Evolutionary conservation across 192 early-diverging fungal species (phyloP), one percentile per base, ranked within the genome.

Genomic region (Umbelopsis sp.): DNA sequence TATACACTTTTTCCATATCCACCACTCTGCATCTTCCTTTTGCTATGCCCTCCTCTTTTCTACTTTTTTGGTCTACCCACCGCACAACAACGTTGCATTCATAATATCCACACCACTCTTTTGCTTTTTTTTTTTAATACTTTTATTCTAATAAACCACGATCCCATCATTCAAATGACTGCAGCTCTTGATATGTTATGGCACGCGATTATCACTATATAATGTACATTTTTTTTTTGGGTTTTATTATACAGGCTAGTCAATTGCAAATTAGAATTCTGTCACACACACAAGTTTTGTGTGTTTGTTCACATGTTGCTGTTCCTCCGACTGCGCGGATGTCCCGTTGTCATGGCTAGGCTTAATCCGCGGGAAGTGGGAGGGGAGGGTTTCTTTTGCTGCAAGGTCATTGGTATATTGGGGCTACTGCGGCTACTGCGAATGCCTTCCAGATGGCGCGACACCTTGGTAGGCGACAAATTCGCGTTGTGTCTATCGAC

Each of bases 351-450:
- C 55, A 61, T 61, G 55, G 30, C 30, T 10, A 61, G 13, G 55
- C 55, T 13, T 3, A 61, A 30, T 35, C 33, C 27, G 27, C 55
- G 27, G 12, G 27, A 35, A 12, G 27, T 25, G 1, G 53, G 33
- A 33, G 53, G 33, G 25, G 55, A 18, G 18, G 18, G 33, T 16
- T 18, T 25, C 30, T 35, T 61, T 8, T 61, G 55, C 33, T 61
- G 27, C 5, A 35, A 16, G 3, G 30, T 25, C 55, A 61, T 61
- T 25, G 48, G 18, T 49, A 49, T 49, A 49, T 61, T 61, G 3
- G 55, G 55, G 13, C 25, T 61, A 61, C 55, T 61, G 9, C 30
- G 11, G 55, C 55, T 61, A 5, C 55, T 61, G 30, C 55, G 55
- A 35, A 61, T 61, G 16, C 55, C 55, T 3, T 61, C 55, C 21